A percentile compares a stretch with the other conserved stretches of the same genome.
phyloP scores from a whole-genome alignment of 2,329 filamentous ascomycete genomes.

The Sporothrix inflata region DNA sequence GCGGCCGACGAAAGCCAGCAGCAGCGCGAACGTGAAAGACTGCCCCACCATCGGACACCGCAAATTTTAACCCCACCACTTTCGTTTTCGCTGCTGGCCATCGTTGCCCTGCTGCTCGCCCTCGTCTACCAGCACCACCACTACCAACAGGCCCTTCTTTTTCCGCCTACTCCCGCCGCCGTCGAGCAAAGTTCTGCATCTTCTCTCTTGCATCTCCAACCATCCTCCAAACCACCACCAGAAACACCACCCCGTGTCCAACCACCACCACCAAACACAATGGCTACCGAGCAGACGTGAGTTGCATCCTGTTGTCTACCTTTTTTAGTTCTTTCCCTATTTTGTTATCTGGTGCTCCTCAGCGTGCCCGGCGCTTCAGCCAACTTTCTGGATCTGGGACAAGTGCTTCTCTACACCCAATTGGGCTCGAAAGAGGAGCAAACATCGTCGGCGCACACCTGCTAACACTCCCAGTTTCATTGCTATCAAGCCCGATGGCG shows the following conservation, averaged over 20 bases:
- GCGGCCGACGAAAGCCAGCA: not conserved
- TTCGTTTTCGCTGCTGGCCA: conserved; percentile 39
- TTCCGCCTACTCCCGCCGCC: conserved; percentile 4
- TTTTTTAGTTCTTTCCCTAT: not conserved
- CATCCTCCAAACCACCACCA: conserved; percentile 37
- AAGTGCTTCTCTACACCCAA: not conserved
- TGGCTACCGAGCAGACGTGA: conserved; percentile 87
- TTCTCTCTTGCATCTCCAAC: conserved; percentile 37
- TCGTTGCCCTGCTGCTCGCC: conserved; percentile 31
- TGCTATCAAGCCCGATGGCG: conserved; percentile 99
- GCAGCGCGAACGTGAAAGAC: not conserved
- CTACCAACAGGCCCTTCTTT: conserved; percentile 23
- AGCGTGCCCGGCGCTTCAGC: no score
- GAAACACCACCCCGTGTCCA: conserved; percentile 29
- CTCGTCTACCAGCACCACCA: conserved; percentile 30
- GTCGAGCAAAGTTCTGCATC: conserved; percentile 26
- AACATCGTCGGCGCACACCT: not conserved
- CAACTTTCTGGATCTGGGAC: not conserved
- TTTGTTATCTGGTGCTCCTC: not conserved
- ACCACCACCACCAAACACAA: conserved; percentile 50
- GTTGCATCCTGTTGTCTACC: conserved; percentile 42
- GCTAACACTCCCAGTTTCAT: conserved; percentile 75
- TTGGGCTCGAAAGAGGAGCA: not conserved
- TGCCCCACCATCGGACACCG: conserved; percentile 31
- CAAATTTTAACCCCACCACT: conserved; percentile 49